Conservation (phyloP, 1,284 basidiomycete species). For the Cutaneotrichosporon sp. region DNA sequence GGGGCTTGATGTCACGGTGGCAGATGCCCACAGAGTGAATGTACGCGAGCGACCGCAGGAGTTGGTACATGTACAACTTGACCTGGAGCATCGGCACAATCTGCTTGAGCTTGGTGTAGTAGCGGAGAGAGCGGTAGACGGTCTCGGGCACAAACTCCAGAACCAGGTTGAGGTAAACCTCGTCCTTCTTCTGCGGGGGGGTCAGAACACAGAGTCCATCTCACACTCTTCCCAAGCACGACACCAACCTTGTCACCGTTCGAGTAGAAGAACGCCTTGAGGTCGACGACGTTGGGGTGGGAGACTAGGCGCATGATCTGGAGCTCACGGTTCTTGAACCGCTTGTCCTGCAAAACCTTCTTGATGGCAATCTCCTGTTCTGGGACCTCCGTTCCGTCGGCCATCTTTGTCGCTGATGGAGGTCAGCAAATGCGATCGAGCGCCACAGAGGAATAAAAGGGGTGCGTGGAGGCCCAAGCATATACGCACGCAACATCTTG, state of each 20-base stretch:
- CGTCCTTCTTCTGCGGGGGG: slow-evolving; percentile 72
- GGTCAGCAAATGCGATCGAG: slow-evolving; percentile 2
- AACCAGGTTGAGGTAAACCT: slow-evolving; percentile 98
- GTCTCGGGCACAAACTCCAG: slow-evolving; percentile 99
- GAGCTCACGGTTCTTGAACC: slow-evolving; percentile 99
- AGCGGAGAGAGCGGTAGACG: slow-evolving; percentile 95
- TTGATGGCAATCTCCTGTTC: slow-evolving; percentile 95
- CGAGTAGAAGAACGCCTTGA: slow-evolving; percentile 98
- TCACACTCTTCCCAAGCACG: not conserved
- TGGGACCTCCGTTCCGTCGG: slow-evolving; percentile 55
- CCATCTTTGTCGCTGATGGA: slow-evolving; percentile 31
- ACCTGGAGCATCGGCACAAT: slow-evolving; percentile 99
- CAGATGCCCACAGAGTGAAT: slow-evolving; percentile 60
- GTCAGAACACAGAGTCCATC: not conserved
- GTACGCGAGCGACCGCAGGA: slow-evolving; percentile 59
- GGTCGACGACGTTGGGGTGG: slow-evolving; percentile 97
- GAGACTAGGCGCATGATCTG: slow-evolving; percentile 98
- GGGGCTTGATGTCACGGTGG: slow-evolving; percentile 97
- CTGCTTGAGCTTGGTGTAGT: slow-evolving; percentile 99
- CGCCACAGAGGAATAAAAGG: no score
- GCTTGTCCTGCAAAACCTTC: slow-evolving; percentile 99
- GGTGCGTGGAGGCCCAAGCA: no score
- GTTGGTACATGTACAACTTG: slow-evolving; percentile 65
- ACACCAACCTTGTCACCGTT: slow-evolving; percentile 90
- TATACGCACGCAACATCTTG: slow-evolving; percentile 50